These are phyloP conservation scores for Stereum hirsutum DNA, from an alignment of 1,284 basidiomycete genomes.

Conservation along the genomic window DNA sequence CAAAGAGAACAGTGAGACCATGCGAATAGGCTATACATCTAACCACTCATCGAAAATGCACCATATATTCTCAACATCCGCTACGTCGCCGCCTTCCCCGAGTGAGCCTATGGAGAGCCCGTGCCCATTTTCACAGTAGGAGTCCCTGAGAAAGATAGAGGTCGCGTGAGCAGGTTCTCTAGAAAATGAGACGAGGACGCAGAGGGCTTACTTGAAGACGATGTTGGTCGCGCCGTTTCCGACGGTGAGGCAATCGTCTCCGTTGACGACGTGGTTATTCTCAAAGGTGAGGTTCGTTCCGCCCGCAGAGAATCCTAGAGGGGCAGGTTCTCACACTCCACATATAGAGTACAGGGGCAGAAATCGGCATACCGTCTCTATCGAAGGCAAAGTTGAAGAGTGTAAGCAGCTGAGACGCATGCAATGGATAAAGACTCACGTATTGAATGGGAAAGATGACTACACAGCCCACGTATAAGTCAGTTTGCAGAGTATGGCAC, in stretches of 20 bases:
- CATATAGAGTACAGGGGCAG: neutral
- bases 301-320: slow-evolving; percentile 44
- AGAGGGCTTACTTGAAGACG: slow-evolving; percentile 32
- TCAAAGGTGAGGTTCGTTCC: slow-evolving; percentile 50
- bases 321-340: neutral
- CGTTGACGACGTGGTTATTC: slow-evolving; percentile 46
- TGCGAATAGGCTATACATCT: neutral
- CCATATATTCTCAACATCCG: slow-evolving; percentile 46
- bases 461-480: slow-evolving; percentile 12
- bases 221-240: slow-evolving; percentile 49
- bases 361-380: neutral
- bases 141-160: neutral
- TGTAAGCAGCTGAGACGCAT: neutral
- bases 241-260: slow-evolving; percentile 55
- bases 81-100: slow-evolving; percentile 38
- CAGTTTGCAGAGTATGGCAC: neutral
- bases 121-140: slow-evolving; percentile 48
- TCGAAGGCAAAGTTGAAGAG: neutral
- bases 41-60: slow-evolving; percentile 24
- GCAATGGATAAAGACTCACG: slow-evolving; percentile 24
- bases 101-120: slow-evolving; percentile 54
- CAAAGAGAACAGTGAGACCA: neutral
- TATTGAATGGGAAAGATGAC: slow-evolving; percentile 59
- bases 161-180: neutral
- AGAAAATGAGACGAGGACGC: neutral